Conservation (phyloP, 2,329 filamentous ascomycete genomes). For the Whalleya microplaca region DNA sequence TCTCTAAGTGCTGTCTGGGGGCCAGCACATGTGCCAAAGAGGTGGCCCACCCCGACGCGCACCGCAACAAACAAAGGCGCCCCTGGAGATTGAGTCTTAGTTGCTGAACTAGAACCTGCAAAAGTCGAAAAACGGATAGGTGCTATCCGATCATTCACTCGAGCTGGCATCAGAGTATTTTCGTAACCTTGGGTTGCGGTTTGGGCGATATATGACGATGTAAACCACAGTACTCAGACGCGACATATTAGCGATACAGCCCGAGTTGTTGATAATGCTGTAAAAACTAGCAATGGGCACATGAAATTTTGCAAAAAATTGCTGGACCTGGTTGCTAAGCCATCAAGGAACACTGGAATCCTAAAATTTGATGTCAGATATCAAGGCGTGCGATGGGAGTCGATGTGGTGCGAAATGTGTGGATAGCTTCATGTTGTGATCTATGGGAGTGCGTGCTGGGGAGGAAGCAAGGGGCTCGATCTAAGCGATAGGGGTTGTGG, state of each 20-base stretch:
- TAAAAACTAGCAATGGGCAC: background rate
- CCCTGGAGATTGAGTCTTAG: slow-evolving; percentile 33
- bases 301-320: slow-evolving; percentile 5
- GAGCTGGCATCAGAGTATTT: slow-evolving; percentile 12
- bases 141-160: slow-evolving; percentile 5
- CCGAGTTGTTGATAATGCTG: background rate
- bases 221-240: slow-evolving; percentile 9
- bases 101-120: slow-evolving; percentile 28
- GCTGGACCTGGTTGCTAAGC: background rate
- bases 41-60: slow-evolving; percentile 8
- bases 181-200: slow-evolving; percentile 23
- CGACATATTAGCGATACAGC: slow-evolving; percentile 9
- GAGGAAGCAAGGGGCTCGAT: background rate
- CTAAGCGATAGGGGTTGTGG: slow-evolving; percentile 1
- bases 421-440: slow-evolving; percentile 37
- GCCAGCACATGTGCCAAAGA: background rate
- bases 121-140: slow-evolving; percentile 22
- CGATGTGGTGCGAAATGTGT: slow-evolving; percentile 28
- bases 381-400: slow-evolving; percentile 6
- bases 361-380: background rate
- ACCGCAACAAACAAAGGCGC: slow-evolving; percentile 1
- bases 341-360: background rate
- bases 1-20: background rate
- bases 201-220: slow-evolving; percentile 20
- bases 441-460: background rate